Evolutionary conservation across 495 filamentous ascomycete genomes (phyloP), one percentile per base, ranked within the genome.

Genomic region (Penicillium robsamsonii): DNA sequence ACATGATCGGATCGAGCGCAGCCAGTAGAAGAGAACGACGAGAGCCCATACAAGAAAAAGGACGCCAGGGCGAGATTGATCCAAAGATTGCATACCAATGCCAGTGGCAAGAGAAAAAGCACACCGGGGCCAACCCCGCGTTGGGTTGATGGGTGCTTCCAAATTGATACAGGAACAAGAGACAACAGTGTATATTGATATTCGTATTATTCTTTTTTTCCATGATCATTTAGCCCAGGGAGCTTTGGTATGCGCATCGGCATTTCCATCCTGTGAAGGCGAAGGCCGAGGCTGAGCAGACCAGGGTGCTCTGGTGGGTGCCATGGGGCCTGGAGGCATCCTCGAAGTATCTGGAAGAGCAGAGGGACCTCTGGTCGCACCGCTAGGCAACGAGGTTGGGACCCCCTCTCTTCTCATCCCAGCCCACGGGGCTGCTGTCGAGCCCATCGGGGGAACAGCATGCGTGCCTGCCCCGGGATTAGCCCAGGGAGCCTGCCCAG

Each of bases 401-500:
- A 58, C 24, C 8, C 59, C 64, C 10, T 60, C 58, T 50, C 49
- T 52, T 50, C 66, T 62, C 7, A 58, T 44, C 5, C 67, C 55
- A 22, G 75, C 76, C 76, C 77, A 79, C 3, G 76, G 77, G 22
- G 78, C 75, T 37, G 76, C 65, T 24, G 76, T 76, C 44, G 66
- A 48, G n/a, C 64, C 61, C 30, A 65, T 55, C n/a, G 68, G 30
- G 4, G 68, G 64, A 41, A 53, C 47, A 11, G 56, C 49, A 10
- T 55, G 59, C 15, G 61, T 45, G 20, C 50, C 43, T 17, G 59
- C 29, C 18, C 53, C 61, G 41, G 60, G 37, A 31, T 55, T 69
- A 5, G 75, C 76, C 81, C 81, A 82, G 5, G 81, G 79, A 24
- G 79, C 80, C 61, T 71, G 76, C 9, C 70, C 70, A 50, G 71